Base-by-base conservation (phyloP, 169 alveolate species). In the Cryptosporidium viatorum region DNA sequence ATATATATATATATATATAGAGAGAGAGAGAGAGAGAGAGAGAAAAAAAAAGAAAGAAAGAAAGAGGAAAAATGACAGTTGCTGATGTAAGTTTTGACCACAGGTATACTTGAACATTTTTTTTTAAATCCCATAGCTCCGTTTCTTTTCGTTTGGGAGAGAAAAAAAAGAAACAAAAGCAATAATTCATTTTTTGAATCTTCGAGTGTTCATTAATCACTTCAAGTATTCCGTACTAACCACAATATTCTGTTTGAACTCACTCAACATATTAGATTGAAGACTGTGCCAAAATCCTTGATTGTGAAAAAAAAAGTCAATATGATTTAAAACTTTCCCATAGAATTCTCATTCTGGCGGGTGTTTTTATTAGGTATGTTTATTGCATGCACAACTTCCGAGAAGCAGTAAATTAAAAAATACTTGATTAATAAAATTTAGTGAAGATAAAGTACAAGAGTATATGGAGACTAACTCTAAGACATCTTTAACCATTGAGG, bases 281-380 rank as follows among this genome's bases (percentile, higher is more conserved):
- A 43, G 7, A 33, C 33, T 80, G 80, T 35, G 74, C 89, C 10
- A 62, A 59, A 21, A 65, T 65, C 18, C 68, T 59, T n/a, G 89
- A 80, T 50, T 62, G 73, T 26, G 75, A 80, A 26, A 10, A 26
- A 48, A 65, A 80, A 62, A 23, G 39, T 3, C 55, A 60, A 62
- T 80, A 21, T 29, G 89, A 80, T 59, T 9, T 21, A 18, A 80
- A 80, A 41, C 55, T 65, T 0, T 43, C 89, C 16, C 89, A 80
- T 29, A 26, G 75, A 60, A 62, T 80, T 31, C 48, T 80, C 6
- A 45, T 59, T 18, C n/a, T 80, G 39, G 89, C 89, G 55, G 89
- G 89, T 3, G 39, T 59, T 33, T 80, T 45, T 29, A 69, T 80
- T 18, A 80, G 35, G 89, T 80, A 80, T 43, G 74, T 37, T 23